A percentile compares a stretch with the other conserved stretches of the same genome.
These are phyloP conservation scores for Camelina laxa DNA, from an alignment of 345 rosid genomes.

Conservation along the genomic window DNA sequence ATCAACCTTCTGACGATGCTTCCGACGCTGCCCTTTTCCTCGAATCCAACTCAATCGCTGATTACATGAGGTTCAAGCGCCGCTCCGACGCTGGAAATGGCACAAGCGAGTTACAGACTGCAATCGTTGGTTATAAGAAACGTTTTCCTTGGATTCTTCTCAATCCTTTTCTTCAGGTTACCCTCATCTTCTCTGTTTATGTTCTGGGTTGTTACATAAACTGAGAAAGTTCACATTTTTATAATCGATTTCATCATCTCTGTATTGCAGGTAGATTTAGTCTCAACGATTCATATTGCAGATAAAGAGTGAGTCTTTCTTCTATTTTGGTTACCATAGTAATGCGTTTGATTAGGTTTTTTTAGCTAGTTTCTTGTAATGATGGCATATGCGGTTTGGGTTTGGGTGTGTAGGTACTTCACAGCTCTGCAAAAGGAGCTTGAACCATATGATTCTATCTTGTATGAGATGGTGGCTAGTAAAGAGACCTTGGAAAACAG, in stretches of 20 bases:
- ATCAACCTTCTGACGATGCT: constrained; percentile 51
- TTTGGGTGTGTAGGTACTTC: constrained; percentile 63
- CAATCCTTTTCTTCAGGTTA: constrained; percentile 80
- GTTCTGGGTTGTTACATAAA: not conserved
- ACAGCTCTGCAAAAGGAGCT: constrained; percentile 83
- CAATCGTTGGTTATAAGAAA: constrained; percentile 78
- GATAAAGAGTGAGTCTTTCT: constrained; percentile 72
- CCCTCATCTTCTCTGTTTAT: not conserved
- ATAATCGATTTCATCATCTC: not conserved
- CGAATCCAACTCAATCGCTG: constrained; percentile 67
- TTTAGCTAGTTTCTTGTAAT: not conserved
- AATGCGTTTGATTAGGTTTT: not conserved
- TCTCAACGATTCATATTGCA: constrained; percentile 90
- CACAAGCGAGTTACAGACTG: constrained; percentile 76
- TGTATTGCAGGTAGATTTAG: constrained; percentile 83
- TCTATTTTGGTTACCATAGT: not conserved
- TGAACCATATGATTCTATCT: constrained; percentile 77
- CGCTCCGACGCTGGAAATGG: constrained; percentile 42
- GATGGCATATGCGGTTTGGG: not conserved
- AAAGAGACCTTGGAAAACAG: constrained; percentile 77
- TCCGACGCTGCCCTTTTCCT: constrained; percentile 58
- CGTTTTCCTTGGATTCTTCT: constrained; percentile 85
- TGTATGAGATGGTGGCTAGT: constrained; percentile 95
- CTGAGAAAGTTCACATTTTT: not conserved
- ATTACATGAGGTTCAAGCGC: constrained; percentile 80